Evolutionary conservation across 805 yeast species (phyloP).

Genomic region (Candida manassasensis): DNA sequence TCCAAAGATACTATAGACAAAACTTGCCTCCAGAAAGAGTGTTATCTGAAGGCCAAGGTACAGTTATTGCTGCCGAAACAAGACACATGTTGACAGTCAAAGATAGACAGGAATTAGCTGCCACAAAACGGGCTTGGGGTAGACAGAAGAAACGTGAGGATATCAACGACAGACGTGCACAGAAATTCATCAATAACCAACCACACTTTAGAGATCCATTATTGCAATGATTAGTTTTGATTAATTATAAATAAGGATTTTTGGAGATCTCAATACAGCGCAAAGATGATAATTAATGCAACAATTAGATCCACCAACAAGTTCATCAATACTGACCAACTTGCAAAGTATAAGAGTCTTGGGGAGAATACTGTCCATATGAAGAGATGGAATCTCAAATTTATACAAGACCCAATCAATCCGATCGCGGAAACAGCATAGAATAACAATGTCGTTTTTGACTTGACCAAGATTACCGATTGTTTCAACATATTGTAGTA

Average conservation of each 20-base stretch:
- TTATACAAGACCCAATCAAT: constrained; percentile 64
- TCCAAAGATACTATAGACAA: constrained; percentile 41
- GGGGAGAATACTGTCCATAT: constrained; percentile 99
- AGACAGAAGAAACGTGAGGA: constrained; percentile 49
- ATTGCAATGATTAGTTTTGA: constrained; percentile 20
- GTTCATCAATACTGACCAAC: constrained; percentile 61
- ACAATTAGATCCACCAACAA: constrained; percentile 40
- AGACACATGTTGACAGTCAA: constrained; percentile 42
- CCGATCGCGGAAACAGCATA: constrained; percentile 57
- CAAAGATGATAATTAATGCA: constrained; percentile 20
- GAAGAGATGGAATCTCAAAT: constrained; percentile 78
- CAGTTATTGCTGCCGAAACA: constrained; percentile 46
- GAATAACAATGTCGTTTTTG: constrained; percentile 42
- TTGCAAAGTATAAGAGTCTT: constrained; percentile 71
- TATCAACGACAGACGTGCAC: constrained; percentile 52
- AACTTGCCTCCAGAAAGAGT: constrained; percentile 40
- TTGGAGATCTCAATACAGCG: constrained; percentile 6
- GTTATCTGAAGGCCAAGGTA: constrained; percentile 44
- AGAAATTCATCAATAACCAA: constrained; percentile 75
- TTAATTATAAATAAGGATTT: constrained; percentile 4
- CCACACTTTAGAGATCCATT: constrained; percentile 53
- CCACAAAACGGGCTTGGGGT: constrained; percentile 57
- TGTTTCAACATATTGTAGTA: constrained; percentile 22
- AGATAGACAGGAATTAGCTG: constrained; percentile 38
- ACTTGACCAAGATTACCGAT: constrained; percentile 30